Conservation (phyloP, 2,329 filamentous ascomycete genomes). For the Zymoseptoria ardabiliae region DNA sequence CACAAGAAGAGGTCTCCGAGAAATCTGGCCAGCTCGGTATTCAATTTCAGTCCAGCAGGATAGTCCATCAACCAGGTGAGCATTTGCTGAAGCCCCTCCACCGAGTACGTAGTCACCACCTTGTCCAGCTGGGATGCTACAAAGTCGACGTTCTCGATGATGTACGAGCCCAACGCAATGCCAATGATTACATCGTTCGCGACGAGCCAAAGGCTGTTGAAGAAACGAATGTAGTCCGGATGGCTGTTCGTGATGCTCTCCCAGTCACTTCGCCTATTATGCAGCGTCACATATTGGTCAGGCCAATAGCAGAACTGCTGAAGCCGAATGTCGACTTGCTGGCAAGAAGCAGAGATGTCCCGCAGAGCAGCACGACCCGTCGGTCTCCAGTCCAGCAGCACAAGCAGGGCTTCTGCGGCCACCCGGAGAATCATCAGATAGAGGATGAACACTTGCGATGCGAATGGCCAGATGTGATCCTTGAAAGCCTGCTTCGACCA, state of each 20-base stretch:
- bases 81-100: slow-evolving; percentile 78
- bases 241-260: slow-evolving; percentile 91
- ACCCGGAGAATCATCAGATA: slow-evolving; percentile 72
- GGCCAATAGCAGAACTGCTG: slow-evolving; percentile 99
- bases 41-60: slow-evolving; percentile 91
- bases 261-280: slow-evolving; percentile 87
- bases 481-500: slow-evolving; percentile 64
- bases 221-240: slow-evolving; percentile 97
- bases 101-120: slow-evolving; percentile 72
- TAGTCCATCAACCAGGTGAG: slow-evolving; percentile 95
- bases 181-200: slow-evolving; percentile 98
- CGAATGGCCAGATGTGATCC: slow-evolving; percentile 69
- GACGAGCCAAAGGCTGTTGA: slow-evolving; percentile 97
- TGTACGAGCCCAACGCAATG: slow-evolving; percentile 90
- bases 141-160: slow-evolving; percentile 86
- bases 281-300: slow-evolving; percentile 85
- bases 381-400: slow-evolving; percentile 75
- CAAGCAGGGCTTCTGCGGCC: slow-evolving; percentile 69
- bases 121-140: slow-evolving; percentile 73
- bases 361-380: slow-evolving; percentile 78
- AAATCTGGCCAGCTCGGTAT: slow-evolving; percentile 87
- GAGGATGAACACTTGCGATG: slow-evolving; percentile 65
- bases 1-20: slow-evolving; percentile 92
- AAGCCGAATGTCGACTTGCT: slow-evolving; percentile 92
- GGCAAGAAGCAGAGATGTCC: slow-evolving; percentile 90